These are phyloP conservation scores for Rhynchosporium secalis DNA, from an alignment of 2,329 filamentous ascomycete genomes.

Conservation along the genomic window DNA sequence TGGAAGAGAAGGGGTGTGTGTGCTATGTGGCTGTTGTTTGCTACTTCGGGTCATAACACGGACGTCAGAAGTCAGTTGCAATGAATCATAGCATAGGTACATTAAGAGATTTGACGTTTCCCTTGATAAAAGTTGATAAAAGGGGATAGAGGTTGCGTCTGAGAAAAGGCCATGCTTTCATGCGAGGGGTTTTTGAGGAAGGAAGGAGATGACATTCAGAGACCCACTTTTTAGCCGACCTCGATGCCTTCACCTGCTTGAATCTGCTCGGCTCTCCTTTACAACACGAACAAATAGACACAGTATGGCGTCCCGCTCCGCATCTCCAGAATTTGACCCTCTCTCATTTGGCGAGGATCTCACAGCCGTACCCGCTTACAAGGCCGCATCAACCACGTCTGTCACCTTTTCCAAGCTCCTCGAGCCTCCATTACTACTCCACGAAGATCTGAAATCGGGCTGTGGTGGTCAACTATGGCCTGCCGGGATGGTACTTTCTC, in stretches of 20 bases:
- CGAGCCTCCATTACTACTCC: slow-evolving; percentile 67
- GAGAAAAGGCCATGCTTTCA: not conserved
- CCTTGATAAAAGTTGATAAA: not conserved
- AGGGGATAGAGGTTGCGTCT: not conserved
- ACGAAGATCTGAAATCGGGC: slow-evolving; percentile 82
- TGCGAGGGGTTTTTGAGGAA: not conserved
- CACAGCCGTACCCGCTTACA: slow-evolving; percentile 60
- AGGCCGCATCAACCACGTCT: slow-evolving; percentile 52
- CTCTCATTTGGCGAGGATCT: slow-evolving; percentile 52
- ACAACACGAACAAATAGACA: no score
- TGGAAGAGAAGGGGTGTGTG: not conserved
- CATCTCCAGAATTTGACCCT: slow-evolving; percentile 39
- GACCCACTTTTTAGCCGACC: slow-evolving; percentile 7
- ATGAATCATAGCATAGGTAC: no score
- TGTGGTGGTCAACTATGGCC: slow-evolving; percentile 96
- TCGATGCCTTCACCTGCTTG: not conserved
- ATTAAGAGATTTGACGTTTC: no score
- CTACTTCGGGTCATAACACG: not conserved
- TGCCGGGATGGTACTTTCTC: slow-evolving; percentile 83
- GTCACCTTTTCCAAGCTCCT: slow-evolving; percentile 75
- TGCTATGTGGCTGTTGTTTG: not conserved
- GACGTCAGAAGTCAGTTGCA: no score
- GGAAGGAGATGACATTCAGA: not conserved
- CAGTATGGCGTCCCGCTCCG: slow-evolving; percentile 34
- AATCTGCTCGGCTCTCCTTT: not conserved